Percentiles rank a stretch among this genome's conserved stretches.
phyloP scores from a whole-genome alignment of 148 eudicot species.

The Simmondsia chinensis region DNA sequence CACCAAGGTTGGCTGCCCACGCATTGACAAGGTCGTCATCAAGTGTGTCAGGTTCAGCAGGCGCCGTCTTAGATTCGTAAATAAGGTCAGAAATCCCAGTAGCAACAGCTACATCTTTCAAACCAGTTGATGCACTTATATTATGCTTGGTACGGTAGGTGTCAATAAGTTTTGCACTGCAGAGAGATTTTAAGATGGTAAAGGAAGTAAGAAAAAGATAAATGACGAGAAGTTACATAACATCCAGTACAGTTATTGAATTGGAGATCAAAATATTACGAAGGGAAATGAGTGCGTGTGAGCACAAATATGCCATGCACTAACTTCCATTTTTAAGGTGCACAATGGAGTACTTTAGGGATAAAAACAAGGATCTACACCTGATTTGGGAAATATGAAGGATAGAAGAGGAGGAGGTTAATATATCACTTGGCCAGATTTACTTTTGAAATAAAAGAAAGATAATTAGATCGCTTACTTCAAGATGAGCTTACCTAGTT shows the following conservation, averaged over 20 bases:
- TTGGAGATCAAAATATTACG: too few species aligned
- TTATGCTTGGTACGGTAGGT: conserved; percentile 88
- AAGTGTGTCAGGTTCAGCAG: conserved; percentile 52
- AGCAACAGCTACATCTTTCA: conserved; percentile 88
- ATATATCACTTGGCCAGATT: too few species aligned
- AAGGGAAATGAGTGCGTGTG: too few species aligned
- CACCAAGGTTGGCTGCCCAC: conserved; percentile 98
- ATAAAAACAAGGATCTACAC: too few species aligned
- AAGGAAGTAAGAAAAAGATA: conserved; percentile 6
- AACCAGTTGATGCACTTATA: conserved; percentile 74
- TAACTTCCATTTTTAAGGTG: too few species aligned
- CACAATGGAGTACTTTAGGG: too few species aligned
- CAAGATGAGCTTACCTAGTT: conserved; percentile 48
- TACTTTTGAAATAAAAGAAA: too few species aligned
- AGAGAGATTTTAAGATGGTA: conserved; percentile 5
- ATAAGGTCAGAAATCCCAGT: conserved; percentile 94
- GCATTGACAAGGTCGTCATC: conserved; percentile 97
- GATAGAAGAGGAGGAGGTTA: too few species aligned
- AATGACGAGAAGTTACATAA: background rate
- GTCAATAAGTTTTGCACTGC: conserved; percentile 88
- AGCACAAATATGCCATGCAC: too few species aligned
- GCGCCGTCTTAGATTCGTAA: conserved; percentile 59
- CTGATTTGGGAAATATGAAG: too few species aligned
- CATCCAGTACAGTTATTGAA: too few species aligned
- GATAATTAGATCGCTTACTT: too few species aligned